Conservation (phyloP, 1,284 basidiomycete species). For the Trametes versicolor region DNA sequence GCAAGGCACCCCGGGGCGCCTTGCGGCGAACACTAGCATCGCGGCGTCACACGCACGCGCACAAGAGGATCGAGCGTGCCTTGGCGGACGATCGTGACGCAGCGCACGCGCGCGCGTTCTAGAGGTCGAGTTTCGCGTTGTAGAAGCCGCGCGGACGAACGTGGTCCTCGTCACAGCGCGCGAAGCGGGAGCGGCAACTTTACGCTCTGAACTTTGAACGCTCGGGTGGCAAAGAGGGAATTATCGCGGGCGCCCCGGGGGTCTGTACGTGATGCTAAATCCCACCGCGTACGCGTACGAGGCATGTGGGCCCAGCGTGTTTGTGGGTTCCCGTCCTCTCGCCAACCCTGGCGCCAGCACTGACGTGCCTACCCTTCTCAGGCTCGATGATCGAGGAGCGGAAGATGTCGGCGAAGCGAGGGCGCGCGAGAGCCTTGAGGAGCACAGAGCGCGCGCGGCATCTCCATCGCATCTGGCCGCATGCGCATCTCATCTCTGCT, state of each 20-base stretch:
- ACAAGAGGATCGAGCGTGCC: background rate
- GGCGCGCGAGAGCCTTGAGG: background rate
- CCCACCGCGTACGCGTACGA: background rate
- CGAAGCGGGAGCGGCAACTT: conserved; percentile 1
- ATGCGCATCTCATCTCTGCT: conserved; percentile 9
- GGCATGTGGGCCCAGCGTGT: too few relatives aligned
- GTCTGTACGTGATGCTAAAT: background rate
- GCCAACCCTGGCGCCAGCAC: background rate
- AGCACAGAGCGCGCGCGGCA: conserved; percentile 2
- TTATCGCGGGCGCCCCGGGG: conserved; percentile 7
- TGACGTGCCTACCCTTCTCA: conserved; percentile 2
- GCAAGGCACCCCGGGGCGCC: conserved; percentile 12
- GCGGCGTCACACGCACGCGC: background rate
- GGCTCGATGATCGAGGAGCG: conserved; percentile 13
- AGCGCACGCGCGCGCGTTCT: conserved; percentile 1
- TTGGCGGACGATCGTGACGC: conserved; percentile 1
- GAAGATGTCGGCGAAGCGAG: background rate
- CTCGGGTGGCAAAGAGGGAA: conserved; percentile 1
- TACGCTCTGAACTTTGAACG: conserved; percentile 4
- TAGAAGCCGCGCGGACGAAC: background rate
- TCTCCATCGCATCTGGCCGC: conserved; percentile 11
- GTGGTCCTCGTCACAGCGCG: conserved; percentile 8
- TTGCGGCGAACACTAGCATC: background rate
- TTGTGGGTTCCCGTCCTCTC: background rate
- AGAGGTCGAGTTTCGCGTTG: background rate